Evolutionary conservation across 257 asterid genomes (phyloP), one percentile per base, ranked within the genome.

Genomic region (Scutellaria barbata): DNA sequence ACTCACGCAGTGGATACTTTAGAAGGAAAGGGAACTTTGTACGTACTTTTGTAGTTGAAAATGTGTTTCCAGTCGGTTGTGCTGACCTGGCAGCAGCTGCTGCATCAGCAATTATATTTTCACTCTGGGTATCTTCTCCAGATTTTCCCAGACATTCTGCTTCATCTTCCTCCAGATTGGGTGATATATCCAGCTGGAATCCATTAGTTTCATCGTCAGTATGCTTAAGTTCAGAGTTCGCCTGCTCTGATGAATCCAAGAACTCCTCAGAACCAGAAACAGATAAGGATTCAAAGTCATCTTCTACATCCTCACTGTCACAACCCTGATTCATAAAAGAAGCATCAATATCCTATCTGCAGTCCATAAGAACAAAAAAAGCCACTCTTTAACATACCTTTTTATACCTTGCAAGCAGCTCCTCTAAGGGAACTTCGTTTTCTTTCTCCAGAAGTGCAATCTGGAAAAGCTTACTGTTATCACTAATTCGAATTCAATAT

Each of bases 11-110:
- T 37, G 99, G 90, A 88, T 81, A 95, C 88, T 95, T 95, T 58
- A 95, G 86, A 81, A 95, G 94, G 81, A 95, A 95, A 40, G 99
- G 99, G 72, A 92, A 95, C 85, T 95, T 95, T 2, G 98, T 95
- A 35, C 96, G 85, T 79, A 95, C 99, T 83, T 92, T 86, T 33
- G 99, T 89, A 46, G 99, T 95, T 41, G 82, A 89, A 84, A 95
- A 95, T 63, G 99, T 95, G 76, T 90, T 95, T 57, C 99, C 99
- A 66, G 99, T 95, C 55, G 99, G 99, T 71, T 95, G 99, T 57
- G 99, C 99, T 9, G 94, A 92, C 81, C 96, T 85, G 52, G 98
- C 99, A 66, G 98, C 98, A 62, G 96, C 98, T 11, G 99, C 99
- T 20, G 99, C 99, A 88, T 95, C 96, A 80, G 96, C 98, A 78